Base-by-base conservation (phyloP, 768 basidiomycete species). In the Russula sp. region DNA sequence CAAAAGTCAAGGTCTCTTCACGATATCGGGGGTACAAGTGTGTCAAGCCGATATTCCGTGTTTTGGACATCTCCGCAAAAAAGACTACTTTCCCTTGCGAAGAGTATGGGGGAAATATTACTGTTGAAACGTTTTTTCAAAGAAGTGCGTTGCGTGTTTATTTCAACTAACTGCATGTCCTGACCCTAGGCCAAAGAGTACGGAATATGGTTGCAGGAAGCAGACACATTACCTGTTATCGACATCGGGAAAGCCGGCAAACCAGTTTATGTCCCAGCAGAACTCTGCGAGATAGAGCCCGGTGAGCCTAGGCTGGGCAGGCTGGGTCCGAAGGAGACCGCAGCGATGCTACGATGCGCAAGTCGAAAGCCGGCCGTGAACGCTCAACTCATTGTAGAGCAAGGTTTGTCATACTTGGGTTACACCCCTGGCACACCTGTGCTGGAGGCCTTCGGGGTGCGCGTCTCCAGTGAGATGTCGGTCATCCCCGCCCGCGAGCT, bases 281-380 rank as follows among this genome's bases (percentile, higher is more conserved):
- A 92, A 70, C 55, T 92, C 1, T 91, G 89, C 74, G 75, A 81
- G 31, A 87, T 92, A 56, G 71, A 77, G 9, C 73, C 80, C 0
- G 84, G 84, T 6, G 81, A 82, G 65, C 76, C 84, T 0, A 87
- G 81, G 76, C 78, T 79, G 20, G 86, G 82, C 6, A 82, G 79
- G 62, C 82, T 91, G 2, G 79, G 73, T 59, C 82, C 82, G 27
- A 75, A 69, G 8, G 84, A 87, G 68, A 89, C 87, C 0, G 75
- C 82, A 0, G 72, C 77, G 20, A 91, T 92, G 90, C 86, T 92
- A 61, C 76, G 76, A 45, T 75, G 75, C 58, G 89, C 90, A 0
- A 87, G 85, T 72, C 84, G 85, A 37, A 78, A 78, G 1, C 89
- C 90, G 0, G 72, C 69, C 0, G 68, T 77, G 56, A 90, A 89